Base-by-base conservation (phyloP, 805 yeast species). In the Suhomyces xylopsoci region DNA sequence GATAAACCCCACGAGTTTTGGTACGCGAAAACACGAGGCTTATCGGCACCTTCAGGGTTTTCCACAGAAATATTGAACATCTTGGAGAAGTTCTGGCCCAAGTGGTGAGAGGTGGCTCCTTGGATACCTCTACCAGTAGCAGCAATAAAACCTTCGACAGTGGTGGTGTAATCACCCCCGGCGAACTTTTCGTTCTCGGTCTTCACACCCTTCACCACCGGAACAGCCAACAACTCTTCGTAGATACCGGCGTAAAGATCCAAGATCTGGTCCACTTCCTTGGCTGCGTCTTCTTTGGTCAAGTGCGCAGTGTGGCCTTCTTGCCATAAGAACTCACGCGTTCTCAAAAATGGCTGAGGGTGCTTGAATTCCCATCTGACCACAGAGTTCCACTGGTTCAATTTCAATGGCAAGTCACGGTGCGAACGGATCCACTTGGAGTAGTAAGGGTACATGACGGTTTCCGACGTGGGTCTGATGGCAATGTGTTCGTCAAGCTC, bases 301-400 rank as follows among this genome's bases (percentile, higher is more conserved):
- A 96, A 81, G 71, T 90, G 97, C 51, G 97, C 99, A 48, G 99
- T 94, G 79, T 94, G 99, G 63, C 99, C 99, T 78, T 94, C 99
- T 78, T 94, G 99, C 99, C 99, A 94, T 73, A 94, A 80, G 77
- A 94, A 94, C 77, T 94, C 99, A 78, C 99, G 88, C 12, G 99
- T 96, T 82, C 99, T 88, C 69, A 94, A 78, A 75, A 94, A 94
- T 48, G 99, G 99, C 78, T 94, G 99, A 53, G 99, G 99, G 74
- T 94, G 98, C 80, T 94, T 94, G 79, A 94, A 94, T 77, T 94
- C 99, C 99, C 99, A 94, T 80, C 99, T 88, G 48, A 94, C 99
- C 45, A 94, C 99, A 17, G 97, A 92, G 79, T 96, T 96, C 99
- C 99, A 94, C 78, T 94, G 99, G 80, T 94, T 94, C 67, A 94